Conservation (phyloP, 441 rosid species). For the Pelargonium australe region DNA sequence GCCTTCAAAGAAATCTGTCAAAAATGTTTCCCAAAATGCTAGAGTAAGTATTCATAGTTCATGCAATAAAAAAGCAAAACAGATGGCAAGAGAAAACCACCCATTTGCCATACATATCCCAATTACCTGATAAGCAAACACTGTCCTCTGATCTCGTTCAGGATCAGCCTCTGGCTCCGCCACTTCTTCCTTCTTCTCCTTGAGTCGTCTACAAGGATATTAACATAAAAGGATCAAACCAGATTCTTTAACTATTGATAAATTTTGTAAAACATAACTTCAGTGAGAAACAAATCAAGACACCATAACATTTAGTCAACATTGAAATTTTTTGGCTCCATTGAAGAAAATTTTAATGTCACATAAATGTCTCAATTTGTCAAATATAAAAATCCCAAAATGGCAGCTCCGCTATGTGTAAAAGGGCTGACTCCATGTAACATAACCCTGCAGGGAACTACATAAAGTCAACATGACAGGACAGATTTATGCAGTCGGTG, state of each 20-base stretch:
- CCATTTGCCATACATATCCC: neutral
- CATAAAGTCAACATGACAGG: conserved; percentile 50
- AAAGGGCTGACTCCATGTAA: conserved; percentile 53
- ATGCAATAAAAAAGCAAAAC: neutral
- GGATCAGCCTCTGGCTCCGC: conserved; percentile 92
- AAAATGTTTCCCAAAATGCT: conserved; percentile 12
- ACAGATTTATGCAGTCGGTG: conserved; percentile 32
- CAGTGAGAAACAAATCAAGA: conserved; percentile 9
- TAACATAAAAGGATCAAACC: conserved; percentile 21
- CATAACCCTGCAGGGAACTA: conserved; percentile 77
- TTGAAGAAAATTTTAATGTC: conserved; percentile 10
- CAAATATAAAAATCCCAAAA: conserved; percentile 28
- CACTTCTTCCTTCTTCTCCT: conserved; percentile 78
- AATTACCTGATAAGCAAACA: conserved; percentile 91
- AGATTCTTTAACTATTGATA: conserved; percentile 13
- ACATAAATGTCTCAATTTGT: neutral
- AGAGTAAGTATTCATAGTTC: conserved; percentile 8
- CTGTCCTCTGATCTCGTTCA: conserved; percentile 98
- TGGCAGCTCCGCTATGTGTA: conserved; percentile 44
- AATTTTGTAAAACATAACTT: neutral
- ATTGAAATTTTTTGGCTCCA: conserved; percentile 3
- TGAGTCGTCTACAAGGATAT: conserved; percentile 56
- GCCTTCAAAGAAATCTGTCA: conserved; percentile 88
- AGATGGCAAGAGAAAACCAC: neutral
- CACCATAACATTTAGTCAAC: neutral